Conservation (phyloP, 371 early-diverging fungal species). For the Enteropsectra breve region DNA sequence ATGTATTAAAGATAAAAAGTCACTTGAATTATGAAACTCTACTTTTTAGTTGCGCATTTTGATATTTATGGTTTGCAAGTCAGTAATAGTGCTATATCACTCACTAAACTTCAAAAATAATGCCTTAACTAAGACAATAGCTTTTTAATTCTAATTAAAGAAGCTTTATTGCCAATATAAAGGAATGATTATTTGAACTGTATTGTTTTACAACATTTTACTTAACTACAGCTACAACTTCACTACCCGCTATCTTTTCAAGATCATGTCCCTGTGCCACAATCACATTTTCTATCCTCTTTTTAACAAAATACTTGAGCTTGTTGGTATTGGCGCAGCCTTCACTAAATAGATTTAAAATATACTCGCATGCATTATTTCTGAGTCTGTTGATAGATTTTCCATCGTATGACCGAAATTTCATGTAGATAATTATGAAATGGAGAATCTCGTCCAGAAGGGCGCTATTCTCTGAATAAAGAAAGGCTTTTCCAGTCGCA, state of each 20-base stretch:
- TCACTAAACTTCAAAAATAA: too few relatives aligned
- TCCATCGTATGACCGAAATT: background rate
- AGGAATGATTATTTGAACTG: too few relatives aligned
- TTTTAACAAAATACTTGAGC: conserved; percentile 11
- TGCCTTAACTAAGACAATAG: too few relatives aligned
- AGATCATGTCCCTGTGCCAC: conserved; percentile 7
- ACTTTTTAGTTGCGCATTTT: too few relatives aligned
- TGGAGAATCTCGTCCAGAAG: conserved; percentile 1
- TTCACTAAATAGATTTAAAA: conserved; percentile 1
- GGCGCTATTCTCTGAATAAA: background rate
- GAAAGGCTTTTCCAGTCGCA: background rate
- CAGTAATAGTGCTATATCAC: too few relatives aligned
- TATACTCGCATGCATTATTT: background rate
- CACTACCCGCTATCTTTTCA: background rate
- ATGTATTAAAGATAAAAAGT: too few relatives aligned
- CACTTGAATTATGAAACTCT: too few relatives aligned
- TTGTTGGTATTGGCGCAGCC: conserved; percentile 16
- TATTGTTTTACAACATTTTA: too few relatives aligned
- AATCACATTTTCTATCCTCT: conserved; percentile 4
- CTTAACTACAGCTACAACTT: too few relatives aligned
- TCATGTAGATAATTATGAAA: conserved; percentile 10
- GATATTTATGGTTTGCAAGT: too few relatives aligned
- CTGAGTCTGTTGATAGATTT: background rate
- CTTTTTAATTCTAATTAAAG: too few relatives aligned
- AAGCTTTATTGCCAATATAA: too few relatives aligned